Percentiles rank a stretch among this genome's conserved stretches.
These are phyloP conservation scores for Globisporangium recalcitrans DNA, from an alignment of 352 stramenopile species.

Conservation along the genomic window DNA sequence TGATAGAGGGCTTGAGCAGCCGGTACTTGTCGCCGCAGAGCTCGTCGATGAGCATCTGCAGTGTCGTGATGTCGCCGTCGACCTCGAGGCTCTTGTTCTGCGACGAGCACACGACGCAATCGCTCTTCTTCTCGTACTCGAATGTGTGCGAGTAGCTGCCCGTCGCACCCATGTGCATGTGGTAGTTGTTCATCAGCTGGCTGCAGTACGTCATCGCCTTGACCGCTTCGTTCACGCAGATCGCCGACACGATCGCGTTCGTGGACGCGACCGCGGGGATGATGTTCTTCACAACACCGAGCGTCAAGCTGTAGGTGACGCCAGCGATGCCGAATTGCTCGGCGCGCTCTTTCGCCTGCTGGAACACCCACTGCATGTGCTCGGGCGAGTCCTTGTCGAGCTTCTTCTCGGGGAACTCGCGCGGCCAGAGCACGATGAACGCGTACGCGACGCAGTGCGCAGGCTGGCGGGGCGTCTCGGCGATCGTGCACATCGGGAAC, in stretches of 20 bases:
- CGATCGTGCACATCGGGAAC: conserved; percentile 98
- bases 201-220: conserved; percentile 96
- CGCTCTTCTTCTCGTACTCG: conserved; percentile 91
- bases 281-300: conserved; percentile 98
- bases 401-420: conserved; percentile 92
- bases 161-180: conserved; percentile 97
- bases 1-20: conserved; percentile 70
- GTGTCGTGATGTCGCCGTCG: conserved; percentile 40
- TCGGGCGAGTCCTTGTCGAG: conserved; percentile 95
- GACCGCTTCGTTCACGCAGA: conserved; percentile 95
- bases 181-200: conserved; percentile 97
- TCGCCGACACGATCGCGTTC: conserved; percentile 94
- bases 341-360: conserved; percentile 87
- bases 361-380: conserved; percentile 97
- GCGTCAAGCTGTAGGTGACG: conserved; percentile 96
- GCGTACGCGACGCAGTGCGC: conserved; percentile 98
- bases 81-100: conserved; percentile 58
- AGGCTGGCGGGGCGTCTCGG: conserved; percentile 94
- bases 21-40: conserved; percentile 56
- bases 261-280: conserved; percentile 96
- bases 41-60: conserved; percentile 63
- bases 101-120: conserved; percentile 85
- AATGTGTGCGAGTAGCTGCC: conserved; percentile 97
- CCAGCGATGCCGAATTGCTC: conserved; percentile 93
- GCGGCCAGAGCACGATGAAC: conserved; percentile 94